Percentiles rank a stretch among this genome's conserved stretches.
phyloP scores from a whole-genome alignment of 2,329 filamentous ascomycete genomes.

The Botryosphaeria dothidea region DNA sequence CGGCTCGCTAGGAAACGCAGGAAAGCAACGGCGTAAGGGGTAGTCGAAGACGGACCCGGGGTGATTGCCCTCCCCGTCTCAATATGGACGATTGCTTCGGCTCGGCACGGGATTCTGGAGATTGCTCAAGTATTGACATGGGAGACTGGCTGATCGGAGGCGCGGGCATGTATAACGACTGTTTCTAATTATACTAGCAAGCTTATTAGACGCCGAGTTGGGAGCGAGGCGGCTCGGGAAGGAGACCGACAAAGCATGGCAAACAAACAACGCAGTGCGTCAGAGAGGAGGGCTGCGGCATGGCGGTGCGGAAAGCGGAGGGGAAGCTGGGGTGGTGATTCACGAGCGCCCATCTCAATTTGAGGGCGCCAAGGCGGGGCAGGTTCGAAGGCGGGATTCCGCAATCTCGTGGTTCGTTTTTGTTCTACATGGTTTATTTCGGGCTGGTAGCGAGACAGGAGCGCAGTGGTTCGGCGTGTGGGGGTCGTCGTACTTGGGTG shows the following conservation, averaged over 20 bases:
- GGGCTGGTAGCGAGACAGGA: neutral
- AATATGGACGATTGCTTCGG: too few species aligned
- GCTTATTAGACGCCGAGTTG: neutral
- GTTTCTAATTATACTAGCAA: slow-evolving; percentile 11
- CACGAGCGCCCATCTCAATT: slow-evolving; percentile 10
- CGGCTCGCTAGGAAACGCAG: too few species aligned
- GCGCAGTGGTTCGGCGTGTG: neutral
- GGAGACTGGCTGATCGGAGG: too few species aligned
- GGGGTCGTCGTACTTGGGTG: neutral
- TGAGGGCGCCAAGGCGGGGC: slow-evolving; percentile 5
- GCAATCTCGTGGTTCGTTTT: neutral
- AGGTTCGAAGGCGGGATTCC: neutral
- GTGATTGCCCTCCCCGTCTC: too few species aligned
- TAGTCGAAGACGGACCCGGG: too few species aligned
- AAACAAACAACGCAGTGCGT: neutral
- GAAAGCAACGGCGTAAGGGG: too few species aligned
- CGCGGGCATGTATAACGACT: neutral
- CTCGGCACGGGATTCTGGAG: too few species aligned
- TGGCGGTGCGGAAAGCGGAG: neutral
- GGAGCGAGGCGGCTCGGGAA: neutral
- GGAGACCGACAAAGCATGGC: neutral
- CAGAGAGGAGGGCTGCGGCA: neutral
- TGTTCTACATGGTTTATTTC: neutral
- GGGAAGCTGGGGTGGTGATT: neutral
- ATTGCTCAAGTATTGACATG: too few species aligned